Percentiles rank a stretch among this genome's conserved stretches.
These are phyloP conservation scores for Anastatica hierochuntica DNA, from an alignment of 345 rosid genomes.

Conservation along the genomic window DNA sequence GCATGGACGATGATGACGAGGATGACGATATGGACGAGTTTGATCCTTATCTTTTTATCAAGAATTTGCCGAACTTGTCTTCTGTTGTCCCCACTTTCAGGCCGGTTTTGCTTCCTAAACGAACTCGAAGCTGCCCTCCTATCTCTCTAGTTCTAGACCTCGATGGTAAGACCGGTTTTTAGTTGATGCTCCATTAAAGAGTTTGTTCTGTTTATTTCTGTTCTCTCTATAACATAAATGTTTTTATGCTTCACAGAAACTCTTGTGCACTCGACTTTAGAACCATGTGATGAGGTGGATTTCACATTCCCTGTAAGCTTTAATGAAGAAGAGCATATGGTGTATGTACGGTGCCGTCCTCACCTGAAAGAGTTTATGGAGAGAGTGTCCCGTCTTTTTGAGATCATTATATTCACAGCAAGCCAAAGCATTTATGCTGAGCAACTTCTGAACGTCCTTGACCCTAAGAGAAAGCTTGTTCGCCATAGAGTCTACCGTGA, in stretches of 20 bases:
- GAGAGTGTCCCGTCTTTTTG: constrained; percentile 69
- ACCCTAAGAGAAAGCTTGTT: constrained; percentile 83
- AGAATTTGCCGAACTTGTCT: constrained; percentile 80
- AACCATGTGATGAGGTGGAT: constrained; percentile 79
- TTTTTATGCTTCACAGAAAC: too few species aligned
- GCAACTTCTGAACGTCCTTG: constrained; percentile 96
- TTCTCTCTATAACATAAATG: too few species aligned
- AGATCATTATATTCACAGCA: constrained; percentile 93
- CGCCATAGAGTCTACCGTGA: constrained; percentile 94
- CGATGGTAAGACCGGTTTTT: constrained; percentile 55
- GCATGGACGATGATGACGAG: constrained; percentile 64
- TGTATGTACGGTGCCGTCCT: constrained; percentile 92
- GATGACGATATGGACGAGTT: constrained; percentile 79
- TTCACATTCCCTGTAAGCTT: constrained; percentile 87
- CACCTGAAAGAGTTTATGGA: constrained; percentile 85
- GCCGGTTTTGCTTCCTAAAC: constrained; percentile 74
- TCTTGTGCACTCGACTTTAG: constrained; percentile 84
- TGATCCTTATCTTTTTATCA: constrained; percentile 86
- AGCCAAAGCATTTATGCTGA: constrained; percentile 97
- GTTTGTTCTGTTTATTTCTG: too few species aligned
- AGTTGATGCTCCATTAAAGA: too few species aligned
- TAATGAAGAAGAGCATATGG: constrained; percentile 74
- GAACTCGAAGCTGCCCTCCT: constrained; percentile 94
- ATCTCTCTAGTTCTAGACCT: constrained; percentile 90
- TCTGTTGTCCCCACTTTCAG: constrained; percentile 87